Conservation (phyloP, 176 grass and related monocot species). For the Avena sativa region DNA sequence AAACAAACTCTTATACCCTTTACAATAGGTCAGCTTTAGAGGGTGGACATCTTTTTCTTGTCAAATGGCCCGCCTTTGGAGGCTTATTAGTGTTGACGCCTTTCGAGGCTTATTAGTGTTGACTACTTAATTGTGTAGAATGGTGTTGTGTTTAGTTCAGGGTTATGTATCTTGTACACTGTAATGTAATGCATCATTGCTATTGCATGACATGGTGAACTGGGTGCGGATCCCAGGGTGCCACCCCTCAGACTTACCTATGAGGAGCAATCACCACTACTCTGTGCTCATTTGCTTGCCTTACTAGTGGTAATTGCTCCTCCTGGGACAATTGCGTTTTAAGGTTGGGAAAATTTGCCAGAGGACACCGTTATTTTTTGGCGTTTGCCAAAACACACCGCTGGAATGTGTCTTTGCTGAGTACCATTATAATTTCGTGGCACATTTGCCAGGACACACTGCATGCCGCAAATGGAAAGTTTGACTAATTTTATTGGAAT, state of each 20-base stretch:
- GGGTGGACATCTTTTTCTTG: not conserved
- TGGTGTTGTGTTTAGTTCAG: not conserved
- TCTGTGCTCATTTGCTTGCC: not conserved
- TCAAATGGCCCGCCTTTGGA: not conserved
- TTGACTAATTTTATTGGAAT: too few relatives aligned
- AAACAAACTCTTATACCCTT: not conserved
- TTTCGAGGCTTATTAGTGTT: not conserved
- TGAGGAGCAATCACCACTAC: not conserved
- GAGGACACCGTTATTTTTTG: too few relatives aligned
- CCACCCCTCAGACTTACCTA: not conserved
- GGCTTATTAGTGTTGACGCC: not conserved
- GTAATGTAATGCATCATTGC: not conserved
- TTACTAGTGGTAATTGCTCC: not conserved
- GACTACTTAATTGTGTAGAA: not conserved
- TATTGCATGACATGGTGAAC: not conserved
- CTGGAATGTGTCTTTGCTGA: too few relatives aligned
- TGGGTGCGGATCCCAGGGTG: not conserved
- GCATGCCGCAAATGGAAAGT: too few relatives aligned
- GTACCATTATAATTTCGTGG: too few relatives aligned
- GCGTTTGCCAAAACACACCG: too few relatives aligned
- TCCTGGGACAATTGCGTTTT: not conserved
- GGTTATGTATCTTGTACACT: not conserved
- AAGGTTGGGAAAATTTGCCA: too few relatives aligned
- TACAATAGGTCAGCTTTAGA: not conserved
- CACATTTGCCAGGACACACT: too few relatives aligned